Base-by-base conservation (phyloP, 2,329 filamentous ascomycete genomes). In the Diplodia seriata region DNA sequence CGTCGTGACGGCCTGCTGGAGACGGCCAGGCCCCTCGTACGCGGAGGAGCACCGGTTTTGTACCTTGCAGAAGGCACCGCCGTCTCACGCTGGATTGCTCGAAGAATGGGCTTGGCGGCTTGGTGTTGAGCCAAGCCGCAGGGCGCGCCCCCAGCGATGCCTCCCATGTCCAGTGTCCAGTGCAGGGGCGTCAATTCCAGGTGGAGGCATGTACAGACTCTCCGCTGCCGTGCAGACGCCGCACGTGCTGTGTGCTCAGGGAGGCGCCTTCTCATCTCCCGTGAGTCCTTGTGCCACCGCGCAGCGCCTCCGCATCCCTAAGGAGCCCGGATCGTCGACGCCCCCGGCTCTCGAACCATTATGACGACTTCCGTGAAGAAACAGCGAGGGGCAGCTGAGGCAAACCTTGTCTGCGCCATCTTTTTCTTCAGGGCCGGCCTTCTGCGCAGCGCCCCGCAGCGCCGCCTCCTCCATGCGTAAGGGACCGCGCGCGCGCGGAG, bases 41-140 rank as follows among this genome's bases (percentile, higher is more conserved):
- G 59, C 59, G 31, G 59, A 51, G 31, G 9, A 23, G 59, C 47
- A 43, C 59, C 59, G 53, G 66, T 53, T 55, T 59, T 67, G 66
- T 67, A 62, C 66, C 66, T 67, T 67, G 66, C 66, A 67, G 66
- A 53, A 55, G 47, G 55, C 66, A 62, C 15, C 38, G 53, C 18
- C 29, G 54, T 67, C 64, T 63, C 56, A 62, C 40, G 57, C 57
- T 33, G 55, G 43, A 11, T 43, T 43, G 56, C 31, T 61, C 31
- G n/a, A 59, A 67, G 64, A 67, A 67, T 67, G 64, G 29, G 43
- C 64, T 67, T 67, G 66, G 66, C 66, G 49, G 15, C 62, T 55
- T 65, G 50, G 62, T 38, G 62, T 14, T 29, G 59, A 38, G 63
- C 63, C 51, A 66, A 66, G 63, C 38, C 18, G 38, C 49, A 54